phyloP scores from a whole-genome alignment of 179 eudicot species.

The Gypsophila paniculata region DNA sequence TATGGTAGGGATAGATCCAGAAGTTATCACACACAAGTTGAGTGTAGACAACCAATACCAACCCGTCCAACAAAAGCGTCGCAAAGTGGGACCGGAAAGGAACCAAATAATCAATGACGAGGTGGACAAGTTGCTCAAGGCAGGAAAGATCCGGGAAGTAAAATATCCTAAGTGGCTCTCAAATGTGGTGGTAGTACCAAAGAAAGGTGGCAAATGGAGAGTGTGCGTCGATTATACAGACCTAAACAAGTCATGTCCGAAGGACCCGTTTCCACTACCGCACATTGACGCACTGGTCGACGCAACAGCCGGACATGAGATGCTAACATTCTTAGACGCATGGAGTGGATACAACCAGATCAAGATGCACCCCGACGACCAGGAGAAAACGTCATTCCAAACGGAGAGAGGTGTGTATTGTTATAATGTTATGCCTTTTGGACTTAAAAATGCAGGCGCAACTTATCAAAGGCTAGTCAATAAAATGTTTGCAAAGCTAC shows the following conservation, averaged over 20 bases:
- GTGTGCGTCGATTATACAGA: constrained; percentile 16
- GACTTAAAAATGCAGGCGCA: constrained; percentile 12
- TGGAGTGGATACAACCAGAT: background rate
- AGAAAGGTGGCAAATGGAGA: constrained; percentile 26
- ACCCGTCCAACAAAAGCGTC: constrained; percentile 11
- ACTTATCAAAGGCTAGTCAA: too few species aligned
- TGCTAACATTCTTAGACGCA: constrained; percentile 5
- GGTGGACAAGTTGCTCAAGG: background rate
- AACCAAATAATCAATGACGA: constrained; percentile 10
- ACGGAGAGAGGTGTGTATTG: constrained; percentile 1
- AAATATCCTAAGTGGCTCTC: too few species aligned
- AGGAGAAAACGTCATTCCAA: background rate
- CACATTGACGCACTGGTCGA: constrained; percentile 10
- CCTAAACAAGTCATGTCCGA: constrained; percentile 16
- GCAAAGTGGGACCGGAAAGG: constrained; percentile 12
- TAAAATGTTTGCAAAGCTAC: background rate
- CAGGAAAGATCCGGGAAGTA: constrained; percentile 11
- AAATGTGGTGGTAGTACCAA: constrained; percentile 10
- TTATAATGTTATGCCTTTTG: constrained; percentile 15
- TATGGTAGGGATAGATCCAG: constrained; percentile 12
- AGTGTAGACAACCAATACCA: background rate
- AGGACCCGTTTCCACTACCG: constrained; percentile 1
- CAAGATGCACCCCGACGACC: background rate
- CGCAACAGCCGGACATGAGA: background rate
- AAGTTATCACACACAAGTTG: background rate